A percentile compares a stretch with the other conserved stretches of the same genome.
These are phyloP conservation scores for Oehlia diaphana DNA, from an alignment of 192 early-diverging fungal genomes.

Conservation along the genomic window DNA sequence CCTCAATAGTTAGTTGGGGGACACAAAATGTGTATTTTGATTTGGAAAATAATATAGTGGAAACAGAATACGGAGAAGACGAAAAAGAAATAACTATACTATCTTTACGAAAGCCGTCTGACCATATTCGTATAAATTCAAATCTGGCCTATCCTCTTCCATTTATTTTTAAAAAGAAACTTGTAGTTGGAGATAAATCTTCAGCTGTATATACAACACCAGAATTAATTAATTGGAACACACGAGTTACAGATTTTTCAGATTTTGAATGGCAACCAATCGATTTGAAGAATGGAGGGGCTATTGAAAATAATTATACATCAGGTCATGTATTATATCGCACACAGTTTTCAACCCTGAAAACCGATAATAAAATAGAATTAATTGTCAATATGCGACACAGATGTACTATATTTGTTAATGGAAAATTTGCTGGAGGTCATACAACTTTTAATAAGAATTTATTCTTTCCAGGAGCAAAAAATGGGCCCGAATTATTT, in stretches of 20 bases:
- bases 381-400: constrained; percentile 73
- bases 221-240: constrained; percentile 31
- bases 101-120: constrained; percentile 31
- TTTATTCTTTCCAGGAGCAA: constrained; percentile 57
- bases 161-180: constrained; percentile 28
- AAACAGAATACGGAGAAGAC: constrained; percentile 34
- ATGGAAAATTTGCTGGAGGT: constrained; percentile 71
- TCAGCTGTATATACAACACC: constrained; percentile 12
- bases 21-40: constrained; percentile 47
- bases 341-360: constrained; percentile 23
- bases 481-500: constrained; percentile 71
- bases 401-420: constrained; percentile 68
- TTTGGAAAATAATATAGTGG: constrained; percentile 21
- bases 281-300: constrained; percentile 28
- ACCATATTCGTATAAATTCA: constrained; percentile 13
- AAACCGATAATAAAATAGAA: constrained; percentile 35
- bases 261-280: constrained; percentile 35
- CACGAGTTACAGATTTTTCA: constrained; percentile 34
- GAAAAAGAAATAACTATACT: constrained; percentile 42
- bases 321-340: constrained; percentile 26
- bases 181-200: constrained; percentile 22
- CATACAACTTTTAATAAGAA: constrained; percentile 74
- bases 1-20: constrained; percentile 51
- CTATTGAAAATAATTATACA: constrained; percentile 18
- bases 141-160: constrained; percentile 21